Conservation (phyloP, 129 eudicot genomes). For the Centella asiatica region DNA sequence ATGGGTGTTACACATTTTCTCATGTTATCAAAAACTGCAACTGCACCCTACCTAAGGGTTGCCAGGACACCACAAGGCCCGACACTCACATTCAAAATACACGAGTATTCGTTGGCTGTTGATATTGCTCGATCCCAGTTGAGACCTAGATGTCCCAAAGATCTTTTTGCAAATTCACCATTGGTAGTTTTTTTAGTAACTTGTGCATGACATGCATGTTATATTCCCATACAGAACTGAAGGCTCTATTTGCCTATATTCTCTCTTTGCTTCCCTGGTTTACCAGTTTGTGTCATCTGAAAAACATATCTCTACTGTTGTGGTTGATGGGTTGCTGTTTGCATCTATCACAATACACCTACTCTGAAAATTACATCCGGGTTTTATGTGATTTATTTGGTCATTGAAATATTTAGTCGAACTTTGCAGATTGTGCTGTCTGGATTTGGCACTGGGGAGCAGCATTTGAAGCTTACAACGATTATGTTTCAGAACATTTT, state of each 20-base stretch:
- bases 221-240: neutral
- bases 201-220: neutral
- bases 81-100: conserved; percentile 81
- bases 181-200: conserved; percentile 41
- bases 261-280: neutral
- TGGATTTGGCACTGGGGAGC: conserved; percentile 89
- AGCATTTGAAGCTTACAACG: conserved; percentile 78
- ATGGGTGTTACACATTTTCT: conserved; percentile 99
- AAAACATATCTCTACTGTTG: neutral
- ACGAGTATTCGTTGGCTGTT: conserved; percentile 74
- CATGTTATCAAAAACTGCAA: conserved; percentile 71
- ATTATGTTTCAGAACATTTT: conserved; percentile 91
- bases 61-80: conserved; percentile 97
- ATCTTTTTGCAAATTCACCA: conserved; percentile 73
- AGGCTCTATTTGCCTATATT: neutral
- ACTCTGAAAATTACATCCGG: too few species aligned
- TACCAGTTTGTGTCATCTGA: neutral
- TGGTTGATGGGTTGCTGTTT: neutral
- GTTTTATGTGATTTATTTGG: neutral
- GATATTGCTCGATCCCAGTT: conserved; percentile 73
- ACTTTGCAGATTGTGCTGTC: conserved; percentile 73
- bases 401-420: neutral
- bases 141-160: conserved; percentile 88
- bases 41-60: conserved; percentile 83
- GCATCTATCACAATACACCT: neutral